phyloP scores from a whole-genome alignment of 129 eudicot genomes.

The Rutidosis leptorrhynchoides region DNA sequence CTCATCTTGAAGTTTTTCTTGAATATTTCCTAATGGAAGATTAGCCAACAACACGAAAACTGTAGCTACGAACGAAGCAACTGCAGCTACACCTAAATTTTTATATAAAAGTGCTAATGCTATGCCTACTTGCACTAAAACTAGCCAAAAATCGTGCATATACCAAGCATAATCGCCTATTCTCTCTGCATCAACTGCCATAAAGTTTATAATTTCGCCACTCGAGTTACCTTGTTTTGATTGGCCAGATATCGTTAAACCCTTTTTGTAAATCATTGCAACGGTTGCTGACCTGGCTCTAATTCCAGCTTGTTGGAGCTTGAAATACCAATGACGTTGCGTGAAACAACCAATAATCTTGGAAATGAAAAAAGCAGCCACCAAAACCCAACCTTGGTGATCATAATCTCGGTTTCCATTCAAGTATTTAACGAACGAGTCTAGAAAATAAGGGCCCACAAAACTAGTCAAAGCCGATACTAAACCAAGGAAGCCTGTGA shows the following conservation, averaged over 20 bases:
- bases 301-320: constrained; percentile 64
- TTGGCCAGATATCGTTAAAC: constrained; percentile 62
- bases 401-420: constrained; percentile 46
- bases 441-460: constrained; percentile 86
- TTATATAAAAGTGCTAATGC: constrained; percentile 61
- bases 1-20: constrained; percentile 63
- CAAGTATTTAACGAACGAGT: constrained; percentile 71
- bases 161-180: constrained; percentile 73
- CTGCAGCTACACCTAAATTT: constrained; percentile 72
- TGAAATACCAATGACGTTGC: constrained; percentile 75
- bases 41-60: constrained; percentile 66
- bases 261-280: constrained; percentile 73
- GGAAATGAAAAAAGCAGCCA: constrained; percentile 58
- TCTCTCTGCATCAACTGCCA: constrained; percentile 93
- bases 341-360: constrained; percentile 66
- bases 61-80: constrained; percentile 66
- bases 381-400: constrained; percentile 60
- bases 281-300: constrained; percentile 67
- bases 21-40: constrained; percentile 56
- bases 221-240: constrained; percentile 68
- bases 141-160: constrained; percentile 87
- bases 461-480: constrained; percentile 50
- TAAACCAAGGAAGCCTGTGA: constrained; percentile 49
- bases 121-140: constrained; percentile 58
- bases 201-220: constrained; percentile 84